phyloP scores from a whole-genome alignment of 805 yeast genomes.

The Wickerhamomyces chambardii region DNA sequence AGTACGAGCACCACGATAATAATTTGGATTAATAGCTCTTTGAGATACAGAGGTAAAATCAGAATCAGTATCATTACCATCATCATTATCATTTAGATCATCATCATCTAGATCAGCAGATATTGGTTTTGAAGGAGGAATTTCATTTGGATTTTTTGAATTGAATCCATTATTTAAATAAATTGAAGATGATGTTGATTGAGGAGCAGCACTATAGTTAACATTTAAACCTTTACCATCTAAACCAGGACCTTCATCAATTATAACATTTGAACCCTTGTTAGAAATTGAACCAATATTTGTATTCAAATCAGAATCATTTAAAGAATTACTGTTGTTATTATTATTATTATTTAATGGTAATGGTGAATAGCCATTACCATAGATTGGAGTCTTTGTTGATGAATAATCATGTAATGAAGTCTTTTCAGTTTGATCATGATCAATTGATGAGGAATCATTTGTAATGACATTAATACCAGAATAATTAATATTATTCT shows the following conservation, averaged over 20 bases:
- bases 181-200: slow-evolving; percentile 1
- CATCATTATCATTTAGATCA: slow-evolving; percentile 9
- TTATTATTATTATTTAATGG: not conserved
- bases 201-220: slow-evolving; percentile 9
- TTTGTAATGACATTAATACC: slow-evolving; percentile 14
- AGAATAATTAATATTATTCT: slow-evolving; percentile 6
- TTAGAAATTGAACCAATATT: slow-evolving; percentile 10
- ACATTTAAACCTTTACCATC: too few relatives aligned
- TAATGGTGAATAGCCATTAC: not conserved
- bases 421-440: slow-evolving; percentile 10
- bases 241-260: too few relatives aligned
- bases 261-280: too few relatives aligned
- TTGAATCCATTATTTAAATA: slow-evolving; percentile 1
- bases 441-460: slow-evolving; percentile 14
- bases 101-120: slow-evolving; percentile 5
- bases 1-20: slow-evolving; percentile 26
- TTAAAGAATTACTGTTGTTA: too few relatives aligned
- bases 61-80: slow-evolving; percentile 29
- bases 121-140: slow-evolving; percentile 1
- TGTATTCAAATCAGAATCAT: not conserved
- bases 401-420: slow-evolving; percentile 15
- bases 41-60: slow-evolving; percentile 77
- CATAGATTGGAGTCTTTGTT: not conserved
- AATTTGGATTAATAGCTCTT: slow-evolving; percentile 59
- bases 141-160: not conserved